phyloP scores from a whole-genome alignment of 2,329 filamentous ascomycete genomes.

The Sclerotinia sclerotiorum region DNA sequence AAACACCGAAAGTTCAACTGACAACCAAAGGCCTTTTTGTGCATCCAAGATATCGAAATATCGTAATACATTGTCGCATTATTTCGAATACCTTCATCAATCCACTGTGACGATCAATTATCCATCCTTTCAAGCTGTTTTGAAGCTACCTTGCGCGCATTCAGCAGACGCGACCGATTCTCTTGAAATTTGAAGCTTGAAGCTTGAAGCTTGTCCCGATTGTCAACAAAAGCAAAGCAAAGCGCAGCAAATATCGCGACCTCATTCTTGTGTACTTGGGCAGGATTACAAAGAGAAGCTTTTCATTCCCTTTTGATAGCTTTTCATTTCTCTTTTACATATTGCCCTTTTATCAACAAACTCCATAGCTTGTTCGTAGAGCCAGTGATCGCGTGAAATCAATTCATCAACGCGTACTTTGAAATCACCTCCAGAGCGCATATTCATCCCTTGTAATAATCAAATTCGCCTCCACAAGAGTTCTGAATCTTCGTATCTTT shows the following conservation, averaged over 20 bases:
- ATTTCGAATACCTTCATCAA: not conserved
- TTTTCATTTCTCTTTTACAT: conserved; percentile 10
- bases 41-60: not conserved
- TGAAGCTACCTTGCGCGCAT: not conserved
- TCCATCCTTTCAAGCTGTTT: not conserved
- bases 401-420: conserved; percentile 35
- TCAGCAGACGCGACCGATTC: not conserved
- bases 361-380: conserved; percentile 40
- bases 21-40: no score
- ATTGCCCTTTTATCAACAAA: conserved; percentile 22
- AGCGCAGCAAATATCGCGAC: not conserved
- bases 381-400: conserved; percentile 40
- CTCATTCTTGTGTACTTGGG: conserved; percentile 2
- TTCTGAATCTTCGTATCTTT: conserved; percentile 34
- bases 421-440: conserved; percentile 32
- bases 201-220: not conserved
- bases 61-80: not conserved
- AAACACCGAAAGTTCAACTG: not conserved
- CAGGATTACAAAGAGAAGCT: conserved; percentile 14
- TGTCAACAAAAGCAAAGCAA: not conserved
- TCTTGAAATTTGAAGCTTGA: not conserved
- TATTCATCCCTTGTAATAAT: conserved; percentile 35
- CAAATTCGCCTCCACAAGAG: conserved; percentile 27
- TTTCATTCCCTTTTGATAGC: conserved; percentile 13
- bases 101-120: not conserved